A percentile compares a stretch with the other conserved stretches of the same genome.
Evolutionary conservation across 148 eudicot genomes (phyloP).

Genomic region (Dianthus caryophyllus): DNA sequence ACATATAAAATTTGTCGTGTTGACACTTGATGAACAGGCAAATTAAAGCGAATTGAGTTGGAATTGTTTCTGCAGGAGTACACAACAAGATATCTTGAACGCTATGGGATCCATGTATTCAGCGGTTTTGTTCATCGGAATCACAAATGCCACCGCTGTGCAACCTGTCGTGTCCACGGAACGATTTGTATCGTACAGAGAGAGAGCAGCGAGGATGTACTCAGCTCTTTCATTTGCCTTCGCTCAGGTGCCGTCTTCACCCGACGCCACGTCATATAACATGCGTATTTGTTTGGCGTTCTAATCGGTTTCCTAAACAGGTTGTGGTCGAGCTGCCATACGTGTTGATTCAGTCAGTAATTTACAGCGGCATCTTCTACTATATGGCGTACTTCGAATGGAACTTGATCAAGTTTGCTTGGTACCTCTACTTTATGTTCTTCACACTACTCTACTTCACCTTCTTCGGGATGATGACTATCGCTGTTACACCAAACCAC

Average conservation of each 20-base stretch:
- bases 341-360: constrained; percentile 64
- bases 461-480: constrained; percentile 89
- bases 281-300: too few species aligned
- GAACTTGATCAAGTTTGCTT: constrained; percentile 48
- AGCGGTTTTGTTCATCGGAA: constrained; percentile 83
- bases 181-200: constrained; percentile 78
- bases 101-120: constrained; percentile 98
- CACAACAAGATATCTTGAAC: constrained; percentile 80
- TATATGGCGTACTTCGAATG: constrained; percentile 75
- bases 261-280: not conserved
- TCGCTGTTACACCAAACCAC: constrained; percentile 73
- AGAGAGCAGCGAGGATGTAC: constrained; percentile 93
- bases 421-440: constrained; percentile 76
- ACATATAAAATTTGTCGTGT: not conserved
- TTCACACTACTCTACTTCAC: constrained; percentile 79
- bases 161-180: constrained; percentile 85
- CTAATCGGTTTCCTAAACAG: constrained; percentile 34
- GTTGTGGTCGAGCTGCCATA: constrained; percentile 81
- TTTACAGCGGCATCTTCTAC: constrained; percentile 79
- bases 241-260: constrained; percentile 51
- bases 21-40: not conserved
- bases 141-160: constrained; percentile 77
- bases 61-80: constrained; percentile 37
- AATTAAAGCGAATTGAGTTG: not conserved
- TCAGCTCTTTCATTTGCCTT: constrained; percentile 82